Base-by-base conservation (phyloP, 1,284 basidiomycete species). In the Malassezia yamatoensis region DNA sequence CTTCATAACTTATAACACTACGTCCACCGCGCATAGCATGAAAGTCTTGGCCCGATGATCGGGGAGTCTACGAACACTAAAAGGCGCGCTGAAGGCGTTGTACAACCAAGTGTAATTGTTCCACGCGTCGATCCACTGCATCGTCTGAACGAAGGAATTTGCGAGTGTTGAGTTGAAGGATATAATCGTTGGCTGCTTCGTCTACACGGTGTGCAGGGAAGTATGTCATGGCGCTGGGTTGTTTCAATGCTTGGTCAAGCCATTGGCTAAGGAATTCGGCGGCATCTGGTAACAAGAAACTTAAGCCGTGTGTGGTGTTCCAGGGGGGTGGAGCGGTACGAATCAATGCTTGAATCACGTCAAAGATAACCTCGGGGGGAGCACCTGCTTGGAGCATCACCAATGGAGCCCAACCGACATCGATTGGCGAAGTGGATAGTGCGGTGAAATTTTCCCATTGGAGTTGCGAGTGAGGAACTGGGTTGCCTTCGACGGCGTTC, bases 261-360 rank as follows among this genome's bases (percentile, higher is more conserved):
- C 68, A 70, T 13, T 50, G 47, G 7, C 52, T 44, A 15, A 61
- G 53, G 37, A 65, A 64, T 15, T 61, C 60, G 34, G 54, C 55
- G 15, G 66, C 35, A 36, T 70, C 67, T 9, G 67, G 54, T n/a
- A 70, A 62, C 2, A 72, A 57, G 52, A 61, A 70, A 18, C 60
- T 53, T 12, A 66, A 59, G 12, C 64, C 68, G 0, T 46, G 43
- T 1, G 47, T 52, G 13, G 61, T 70, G 49, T 72, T 66, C 65
- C 65, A 74, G 18, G 72, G 72, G 34, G 66, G 60, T 10, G 62
- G 61, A 40, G 64, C 58, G 7, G 62, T 58, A 16, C 88, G 85
- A 61, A 90, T 87, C 80, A 91, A 85, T 68, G 85, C 84, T 66
- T 89, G 85, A 61, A 90, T 80, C 24, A 86, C 82, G 64, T 88